Evolutionary conservation across 2,329 filamentous ascomycete genomes (phyloP), one percentile per base, ranked within the genome.

Genomic region (Albifimbria verrucaria): DNA sequence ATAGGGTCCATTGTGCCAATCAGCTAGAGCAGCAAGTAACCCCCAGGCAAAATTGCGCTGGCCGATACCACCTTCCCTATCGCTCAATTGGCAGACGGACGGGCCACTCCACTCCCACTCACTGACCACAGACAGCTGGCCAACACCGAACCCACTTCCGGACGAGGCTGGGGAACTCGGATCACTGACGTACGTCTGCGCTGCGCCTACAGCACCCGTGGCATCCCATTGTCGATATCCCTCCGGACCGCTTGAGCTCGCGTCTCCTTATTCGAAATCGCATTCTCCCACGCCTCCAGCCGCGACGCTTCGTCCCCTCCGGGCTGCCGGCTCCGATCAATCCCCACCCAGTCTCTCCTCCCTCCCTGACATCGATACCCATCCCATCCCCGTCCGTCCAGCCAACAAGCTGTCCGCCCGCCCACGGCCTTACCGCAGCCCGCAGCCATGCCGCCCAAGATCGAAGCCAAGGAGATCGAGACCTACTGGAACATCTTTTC

Each of bases 401-500:
- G 22, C 44, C 22, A 22, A 39, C 12, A 39, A 39, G 32, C 32
- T 39, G 4, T 39, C 32, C 32, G 12, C 32, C 12, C 12, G 18
- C 25, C 20, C 39, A 6, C 36, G 42, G 32, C 43, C 28, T 49
- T 20, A 17, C 39, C 11, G 52, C 48, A 52, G 52, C 46, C 60
- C 55, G 57, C 60, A 66, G 70, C 53, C 61, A 83, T 83, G 80
- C 75, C 81, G 60, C 81, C 81, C 65, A 80, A 81, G 67, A 85
- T 85, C 67, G 82, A 85, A 68, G 71, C 81, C 51, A 75, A 79
- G 63, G 82, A 85, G 68, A 82, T 85, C 62, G 82, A 85, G 62
- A 85, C 82, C 49, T 85, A 85, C 69, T 85, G 82, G 82, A 84
- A 84, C 67, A 85, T 85, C 69, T 85, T 85, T 67, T 72, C 79